phyloP scores from a whole-genome alignment of 805 yeast species.

The Candida golubevii region DNA sequence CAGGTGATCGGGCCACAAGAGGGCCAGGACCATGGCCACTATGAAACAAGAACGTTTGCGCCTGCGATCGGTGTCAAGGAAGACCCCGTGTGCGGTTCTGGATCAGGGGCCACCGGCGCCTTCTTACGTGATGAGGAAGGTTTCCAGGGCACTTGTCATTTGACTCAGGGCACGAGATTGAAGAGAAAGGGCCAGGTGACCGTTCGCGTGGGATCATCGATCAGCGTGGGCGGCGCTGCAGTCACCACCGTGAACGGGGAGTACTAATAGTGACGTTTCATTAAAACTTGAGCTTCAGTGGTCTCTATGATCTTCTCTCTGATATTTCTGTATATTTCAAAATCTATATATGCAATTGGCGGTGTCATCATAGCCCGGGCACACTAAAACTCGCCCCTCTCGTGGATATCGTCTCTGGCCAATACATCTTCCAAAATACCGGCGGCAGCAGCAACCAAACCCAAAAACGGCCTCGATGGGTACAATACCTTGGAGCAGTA shows the following conservation, averaged over 20 bases:
- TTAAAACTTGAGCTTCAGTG: neutral
- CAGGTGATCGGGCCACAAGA: conserved; percentile 34
- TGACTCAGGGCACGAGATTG: conserved; percentile 24
- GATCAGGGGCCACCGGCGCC: conserved; percentile 32
- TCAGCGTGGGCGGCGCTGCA: conserved; percentile 40
- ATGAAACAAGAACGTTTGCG: conserved; percentile 42
- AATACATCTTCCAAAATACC: conserved; percentile 73
- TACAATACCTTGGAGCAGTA: conserved; percentile 93
- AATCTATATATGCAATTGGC: neutral
- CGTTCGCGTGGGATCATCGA: conserved; percentile 14
- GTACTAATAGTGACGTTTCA: neutral
- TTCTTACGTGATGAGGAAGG: conserved; percentile 14
- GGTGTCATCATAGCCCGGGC: no score
- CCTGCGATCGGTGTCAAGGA: conserved; percentile 35
- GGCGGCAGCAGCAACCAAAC: conserved; percentile 90
- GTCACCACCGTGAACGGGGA: conserved; percentile 18
- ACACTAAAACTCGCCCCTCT: conserved; percentile 40
- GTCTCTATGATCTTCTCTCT: neutral
- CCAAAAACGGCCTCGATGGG: conserved; percentile 95
- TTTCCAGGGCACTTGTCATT: conserved; percentile 4
- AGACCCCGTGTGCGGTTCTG: conserved; percentile 56
- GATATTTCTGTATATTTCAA: neutral
- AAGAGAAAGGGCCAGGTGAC: conserved; percentile 35
- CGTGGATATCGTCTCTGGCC: conserved; percentile 37
- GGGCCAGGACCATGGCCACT: conserved; percentile 9